These are phyloP conservation scores for Blumeria hordei DNA, from an alignment of 2,329 filamentous ascomycete genomes.

Conservation along the genomic window DNA sequence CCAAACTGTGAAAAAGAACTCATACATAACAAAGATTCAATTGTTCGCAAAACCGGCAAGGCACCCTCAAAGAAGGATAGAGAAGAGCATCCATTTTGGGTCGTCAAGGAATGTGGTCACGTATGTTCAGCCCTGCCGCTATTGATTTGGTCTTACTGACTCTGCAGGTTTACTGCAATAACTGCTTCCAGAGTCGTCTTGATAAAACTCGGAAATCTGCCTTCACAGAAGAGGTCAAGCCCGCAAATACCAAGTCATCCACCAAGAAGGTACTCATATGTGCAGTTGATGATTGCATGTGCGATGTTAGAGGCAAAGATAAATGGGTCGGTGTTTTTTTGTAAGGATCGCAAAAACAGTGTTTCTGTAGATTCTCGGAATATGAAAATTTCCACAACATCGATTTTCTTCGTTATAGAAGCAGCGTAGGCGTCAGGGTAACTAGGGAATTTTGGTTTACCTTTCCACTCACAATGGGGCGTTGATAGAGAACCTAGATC, in stretches of 20 bases:
- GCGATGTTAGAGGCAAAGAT: constrained; percentile 27
- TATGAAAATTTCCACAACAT: background rate
- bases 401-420: background rate
- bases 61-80: constrained; percentile 24
- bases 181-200: constrained; percentile 32
- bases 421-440: background rate
- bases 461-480: too few relatives aligned
- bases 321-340: constrained; percentile 37
- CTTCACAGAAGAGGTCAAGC: constrained; percentile 13
- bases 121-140: constrained; percentile 26
- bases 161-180: constrained; percentile 34
- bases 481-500: too few relatives aligned
- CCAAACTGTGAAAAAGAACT: constrained; percentile 72
- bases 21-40: constrained; percentile 31
- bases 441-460: background rate
- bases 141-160: constrained; percentile 7
- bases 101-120: constrained; percentile 75
- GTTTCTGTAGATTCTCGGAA: background rate
- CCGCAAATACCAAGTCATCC: constrained; percentile 6
- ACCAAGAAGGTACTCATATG: constrained; percentile 19
- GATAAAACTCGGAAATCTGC: constrained; percentile 13
- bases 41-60: constrained; percentile 21
- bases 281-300: constrained; percentile 30
- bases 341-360: constrained; percentile 3
- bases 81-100: constrained; percentile 71